Base-by-base conservation (phyloP, 352 stramenopile genomes). In the Phytophthora pluvialis region DNA sequence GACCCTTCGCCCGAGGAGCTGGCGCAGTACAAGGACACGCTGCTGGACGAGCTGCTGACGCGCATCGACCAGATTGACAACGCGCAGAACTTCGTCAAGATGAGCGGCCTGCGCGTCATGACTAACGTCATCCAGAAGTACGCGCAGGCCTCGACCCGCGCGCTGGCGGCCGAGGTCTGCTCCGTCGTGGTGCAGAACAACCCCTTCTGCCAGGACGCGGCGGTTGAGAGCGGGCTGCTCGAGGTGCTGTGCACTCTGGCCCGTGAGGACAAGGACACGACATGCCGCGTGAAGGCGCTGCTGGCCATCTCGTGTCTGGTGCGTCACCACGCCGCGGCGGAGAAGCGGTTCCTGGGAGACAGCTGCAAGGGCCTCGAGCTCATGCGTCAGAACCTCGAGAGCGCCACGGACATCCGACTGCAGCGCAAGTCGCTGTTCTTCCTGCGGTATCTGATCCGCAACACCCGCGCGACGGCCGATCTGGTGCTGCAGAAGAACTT, bases 1-100 rank as follows among this genome's bases (percentile, higher is more conserved):
- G 75, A 83, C 3, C 68, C 75, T 2, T 78, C 78, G 26, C 67
- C 75, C 13, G 78, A 94, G 32, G 86, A 94, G 50, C 73, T 96
- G 18, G 83, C 73, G 21, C 67, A 86, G 49, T 96, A 96, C 73
- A 90, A 91, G 58, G 86, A 96, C 50, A 67, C 59, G 18, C 72
- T 96, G 47, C 72, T 96, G 28, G 88, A 96, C 57, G 88, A 96
- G 64, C 77, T 96, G 56, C 73, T 96, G 63, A 87, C 78, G 52
- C 84, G 86, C 59, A 86, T 96, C 21, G 88, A 94, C 70, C 86
- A 96, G 74, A 91, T 96, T 48, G 88, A 96, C 75, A 94, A 92
- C 35, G 86, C 88, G 32, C 88, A 91, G 73, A 94, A 93, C 75
- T 94, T 96, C 42, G 75, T 87, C 64, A 96, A 96, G 73, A 91